Evolutionary conservation across 2,329 filamentous ascomycete genomes (phyloP).

Genomic region (Xylogone sp.): DNA sequence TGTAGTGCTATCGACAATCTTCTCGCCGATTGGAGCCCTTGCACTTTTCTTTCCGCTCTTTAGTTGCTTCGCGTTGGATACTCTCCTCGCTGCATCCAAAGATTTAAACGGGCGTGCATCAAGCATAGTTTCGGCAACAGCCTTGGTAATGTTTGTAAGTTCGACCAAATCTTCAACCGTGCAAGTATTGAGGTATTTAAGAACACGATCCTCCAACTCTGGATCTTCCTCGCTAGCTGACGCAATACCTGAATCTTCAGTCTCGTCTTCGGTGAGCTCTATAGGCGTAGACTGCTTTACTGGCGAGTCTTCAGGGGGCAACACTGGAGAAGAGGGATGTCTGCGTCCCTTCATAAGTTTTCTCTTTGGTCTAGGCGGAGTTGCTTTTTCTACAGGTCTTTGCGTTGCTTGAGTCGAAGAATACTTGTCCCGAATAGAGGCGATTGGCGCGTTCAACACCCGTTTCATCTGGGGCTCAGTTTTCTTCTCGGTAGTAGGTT

Average conservation of each 20-base stretch:
- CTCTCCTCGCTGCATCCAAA: constrained; percentile 61
- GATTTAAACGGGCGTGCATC: constrained; percentile 69
- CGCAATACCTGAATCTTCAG: constrained; percentile 23
- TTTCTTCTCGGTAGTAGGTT: constrained; percentile 20
- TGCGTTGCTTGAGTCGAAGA: constrained; percentile 38
- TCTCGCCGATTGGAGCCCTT: constrained; percentile 56
- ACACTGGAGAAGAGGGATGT: constrained; percentile 20
- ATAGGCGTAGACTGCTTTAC: constrained; percentile 15
- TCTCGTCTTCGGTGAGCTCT: constrained; percentile 23
- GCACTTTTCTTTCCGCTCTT: constrained; percentile 47
- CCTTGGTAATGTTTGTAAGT: constrained; percentile 70
- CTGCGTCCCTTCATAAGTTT: constrained; percentile 28
- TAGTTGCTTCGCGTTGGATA: constrained; percentile 48
- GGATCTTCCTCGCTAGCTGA: constrained; percentile 33
- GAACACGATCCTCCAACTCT: constrained; percentile 51
- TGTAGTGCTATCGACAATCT: constrained; percentile 60
- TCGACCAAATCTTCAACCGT: constrained; percentile 73
- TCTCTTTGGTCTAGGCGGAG: constrained; percentile 25
- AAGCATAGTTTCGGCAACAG: constrained; percentile 65
- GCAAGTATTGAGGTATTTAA: constrained; percentile 82
- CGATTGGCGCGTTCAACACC: constrained; percentile 48
- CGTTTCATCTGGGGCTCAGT: constrained; percentile 48
- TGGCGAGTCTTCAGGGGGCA: constrained; percentile 15
- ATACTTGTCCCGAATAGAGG: constrained; percentile 57
- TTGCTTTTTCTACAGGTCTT: constrained; percentile 13